These are phyloP conservation scores for Microstroma glucosiphilum DNA, from an alignment of 1,284 basidiomycete species.

Conservation along the genomic window DNA sequence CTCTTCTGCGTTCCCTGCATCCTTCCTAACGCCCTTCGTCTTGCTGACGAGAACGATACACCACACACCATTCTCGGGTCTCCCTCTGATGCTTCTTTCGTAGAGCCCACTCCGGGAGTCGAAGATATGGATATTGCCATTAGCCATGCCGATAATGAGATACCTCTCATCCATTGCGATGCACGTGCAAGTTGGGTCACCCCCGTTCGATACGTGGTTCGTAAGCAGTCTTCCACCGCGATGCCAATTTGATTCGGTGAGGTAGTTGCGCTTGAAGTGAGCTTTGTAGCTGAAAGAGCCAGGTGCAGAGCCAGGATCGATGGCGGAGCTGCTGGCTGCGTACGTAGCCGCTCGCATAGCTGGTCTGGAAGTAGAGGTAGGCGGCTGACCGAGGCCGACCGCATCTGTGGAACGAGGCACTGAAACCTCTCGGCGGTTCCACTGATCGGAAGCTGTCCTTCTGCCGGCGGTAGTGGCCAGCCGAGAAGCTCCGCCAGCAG, in stretches of 20 bases:
- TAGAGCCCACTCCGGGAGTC: conserved; percentile 72
- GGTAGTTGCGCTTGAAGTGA: conserved; percentile 71
- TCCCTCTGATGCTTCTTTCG: conserved; percentile 68
- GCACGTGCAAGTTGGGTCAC: conserved; percentile 66
- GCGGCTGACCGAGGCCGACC: neutral
- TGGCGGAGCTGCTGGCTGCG: too few species aligned
- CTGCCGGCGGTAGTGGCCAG: too few species aligned
- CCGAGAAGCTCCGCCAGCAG: too few species aligned
- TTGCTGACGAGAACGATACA: conserved; percentile 65
- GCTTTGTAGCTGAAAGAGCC: conserved; percentile 59
- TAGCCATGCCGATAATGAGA: conserved; percentile 85
- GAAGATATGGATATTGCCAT: conserved; percentile 80
- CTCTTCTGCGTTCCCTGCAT: neutral
- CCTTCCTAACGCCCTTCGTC: conserved; percentile 5
- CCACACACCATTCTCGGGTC: conserved; percentile 84
- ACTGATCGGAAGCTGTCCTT: too few species aligned
- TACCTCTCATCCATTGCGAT: conserved; percentile 76
- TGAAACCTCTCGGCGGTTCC: too few species aligned
- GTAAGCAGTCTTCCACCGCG: conserved; percentile 69
- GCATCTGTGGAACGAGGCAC: neutral
- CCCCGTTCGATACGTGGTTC: conserved; percentile 58
- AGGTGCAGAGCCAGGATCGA: neutral
- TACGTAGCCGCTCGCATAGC: too few species aligned
- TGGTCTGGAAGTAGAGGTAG: too few species aligned
- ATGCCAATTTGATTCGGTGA: conserved; percentile 76